Conservation (phyloP, 345 rosid genomes). For the Eucalyptus shirleyi region DNA sequence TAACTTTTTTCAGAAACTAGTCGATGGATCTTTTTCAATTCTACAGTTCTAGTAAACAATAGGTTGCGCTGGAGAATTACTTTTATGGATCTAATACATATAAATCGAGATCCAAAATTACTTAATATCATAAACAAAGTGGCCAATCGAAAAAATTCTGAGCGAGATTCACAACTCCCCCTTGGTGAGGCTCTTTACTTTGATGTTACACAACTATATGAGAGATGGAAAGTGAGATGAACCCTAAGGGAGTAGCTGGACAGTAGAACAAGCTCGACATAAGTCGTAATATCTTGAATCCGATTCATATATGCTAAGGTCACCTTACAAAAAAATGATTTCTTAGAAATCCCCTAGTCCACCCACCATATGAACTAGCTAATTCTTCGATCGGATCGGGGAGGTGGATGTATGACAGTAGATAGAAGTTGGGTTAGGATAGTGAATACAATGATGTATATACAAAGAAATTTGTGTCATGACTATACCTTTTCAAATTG, state of each 20-base stretch:
- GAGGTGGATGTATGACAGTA: neutral
- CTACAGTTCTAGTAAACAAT: neutral
- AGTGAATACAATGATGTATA: neutral
- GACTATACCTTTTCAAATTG: neutral
- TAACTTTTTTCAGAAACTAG: neutral
- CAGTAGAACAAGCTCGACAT: neutral
- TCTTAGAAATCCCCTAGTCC: neutral
- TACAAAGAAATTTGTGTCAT: neutral
- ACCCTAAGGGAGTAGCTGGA: neutral
- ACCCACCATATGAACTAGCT: neutral
- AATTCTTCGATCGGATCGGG: neutral
- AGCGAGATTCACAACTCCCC: neutral
- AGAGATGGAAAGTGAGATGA: neutral
- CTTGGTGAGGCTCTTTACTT: neutral
- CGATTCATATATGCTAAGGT: neutral
- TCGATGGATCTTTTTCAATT: neutral
- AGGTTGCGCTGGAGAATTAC: neutral
- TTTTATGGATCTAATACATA: neutral
- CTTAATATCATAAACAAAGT: neutral
- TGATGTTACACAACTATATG: neutral
- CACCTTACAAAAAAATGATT: neutral
- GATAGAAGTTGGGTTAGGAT: neutral
- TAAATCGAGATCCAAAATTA: neutral
- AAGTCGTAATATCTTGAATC: neutral
- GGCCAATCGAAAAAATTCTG: neutral